These are phyloP conservation scores for Yamadazyma laniorum DNA, from an alignment of 805 yeast species.

Conservation along the genomic window DNA sequence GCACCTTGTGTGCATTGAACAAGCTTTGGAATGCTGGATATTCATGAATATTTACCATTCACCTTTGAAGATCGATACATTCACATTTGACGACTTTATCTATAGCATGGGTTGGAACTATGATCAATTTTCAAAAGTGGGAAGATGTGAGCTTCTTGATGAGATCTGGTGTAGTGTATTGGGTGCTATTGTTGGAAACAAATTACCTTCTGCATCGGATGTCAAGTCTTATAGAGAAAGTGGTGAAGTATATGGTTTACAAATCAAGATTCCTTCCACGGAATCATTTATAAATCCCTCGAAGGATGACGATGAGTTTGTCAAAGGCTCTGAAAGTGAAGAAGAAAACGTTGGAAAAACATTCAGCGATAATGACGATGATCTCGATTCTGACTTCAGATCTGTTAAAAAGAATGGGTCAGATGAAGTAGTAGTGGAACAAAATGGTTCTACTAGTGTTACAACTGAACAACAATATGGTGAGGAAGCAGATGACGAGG, in stretches of 20 bases:
- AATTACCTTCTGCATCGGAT: conserved; percentile 24
- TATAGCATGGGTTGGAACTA: conserved; percentile 51
- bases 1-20: conserved; percentile 26
- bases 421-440: conserved; percentile 16
- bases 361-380: conserved; percentile 19
- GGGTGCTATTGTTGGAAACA: conserved; percentile 50
- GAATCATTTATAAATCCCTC: conserved; percentile 22
- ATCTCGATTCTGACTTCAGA: conserved; percentile 20
- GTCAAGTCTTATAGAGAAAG: conserved; percentile 35
- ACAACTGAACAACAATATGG: conserved; percentile 23
- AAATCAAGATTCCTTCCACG: conserved; percentile 31
- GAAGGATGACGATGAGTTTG: conserved; percentile 15
- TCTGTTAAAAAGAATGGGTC: conserved; percentile 22
- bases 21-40: conserved; percentile 68
- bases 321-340: conserved; percentile 21
- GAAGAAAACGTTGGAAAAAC: conserved; percentile 18
- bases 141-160: conserved; percentile 52
- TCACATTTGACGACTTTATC: conserved; percentile 76
- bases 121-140: conserved; percentile 36
- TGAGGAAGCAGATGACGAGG: conserved; percentile 16
- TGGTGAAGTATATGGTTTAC: conserved; percentile 30
- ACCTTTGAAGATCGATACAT: conserved; percentile 63
- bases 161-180: conserved; percentile 70
- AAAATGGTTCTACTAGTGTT: conserved; percentile 18
- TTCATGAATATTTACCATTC: conserved; percentile 70